Base-by-base conservation (phyloP, 2,329 filamentous ascomycete genomes). In the Exserohilum turcica region DNA sequence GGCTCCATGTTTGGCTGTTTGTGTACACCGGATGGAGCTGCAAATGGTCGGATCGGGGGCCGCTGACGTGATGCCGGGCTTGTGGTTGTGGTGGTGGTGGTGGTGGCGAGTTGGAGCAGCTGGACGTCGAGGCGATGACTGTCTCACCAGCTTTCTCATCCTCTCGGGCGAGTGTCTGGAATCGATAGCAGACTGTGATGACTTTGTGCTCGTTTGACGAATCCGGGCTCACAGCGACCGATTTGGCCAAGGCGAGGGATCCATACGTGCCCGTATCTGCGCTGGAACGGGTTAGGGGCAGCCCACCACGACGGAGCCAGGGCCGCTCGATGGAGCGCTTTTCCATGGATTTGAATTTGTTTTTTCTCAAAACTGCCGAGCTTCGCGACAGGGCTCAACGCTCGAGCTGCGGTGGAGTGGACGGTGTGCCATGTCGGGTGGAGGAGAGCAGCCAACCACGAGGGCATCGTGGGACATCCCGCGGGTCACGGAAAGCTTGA, bases 401-500 rank as follows among this genome's bases (percentile, higher is more conserved):
- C 42, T 50, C 33, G 19, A 51, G 35, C 43, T 44, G 45, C 36
- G 35, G 45, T 38, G 31, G 40, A 40, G 18, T 29, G 37, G 42
- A 46, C 45, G 50, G 45, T 46, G 37, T 45, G 28, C 36, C 33
- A 29, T 45, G 43, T 28, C 45, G 45, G 50, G 49, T 56, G 52
- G 35, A 50, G 50, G 31, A 50, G 47, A 44, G 35, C 46, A 52
- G 52, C 57, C 60, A 61, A 63, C 60, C 54, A 63, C 49, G 39
- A 19, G 18, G 18, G 19, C 33, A 42, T 39, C 19, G 37, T 47
- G 40, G 61, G 35, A 31, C 33, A 50, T 38, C 37, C 18, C 47
- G 39, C 49, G 56, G 48, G 48, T 40, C 29, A 54, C 36, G 28
- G 19, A 62, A 65, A 66, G 64, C 63, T 67, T 68, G 56, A 39